Conservation (phyloP, 2,329 filamentous ascomycete genomes). For the Rasamsonia emersonii region DNA sequence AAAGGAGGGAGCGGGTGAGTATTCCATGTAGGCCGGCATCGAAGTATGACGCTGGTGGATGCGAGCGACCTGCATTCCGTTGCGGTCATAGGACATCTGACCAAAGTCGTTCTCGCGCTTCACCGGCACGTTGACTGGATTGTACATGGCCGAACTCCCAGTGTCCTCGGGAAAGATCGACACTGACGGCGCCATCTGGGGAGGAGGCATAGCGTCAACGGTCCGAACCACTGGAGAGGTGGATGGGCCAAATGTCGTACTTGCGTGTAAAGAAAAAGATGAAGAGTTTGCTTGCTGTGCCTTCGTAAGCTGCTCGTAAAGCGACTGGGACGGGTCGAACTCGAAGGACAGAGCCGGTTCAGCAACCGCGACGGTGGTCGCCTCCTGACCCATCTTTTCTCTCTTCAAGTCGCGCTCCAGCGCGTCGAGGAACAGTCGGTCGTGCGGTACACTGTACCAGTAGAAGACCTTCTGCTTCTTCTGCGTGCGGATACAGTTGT, state of each 20-base stretch:
- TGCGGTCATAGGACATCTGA: slow-evolving; percentile 83
- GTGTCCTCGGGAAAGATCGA: slow-evolving; percentile 53
- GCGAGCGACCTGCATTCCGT: slow-evolving; percentile 74
- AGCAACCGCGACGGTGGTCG: slow-evolving; percentile 91
- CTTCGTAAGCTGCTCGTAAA: slow-evolving; percentile 99
- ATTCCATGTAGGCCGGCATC: slow-evolving; percentile 98
- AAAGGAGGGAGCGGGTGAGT: slow-evolving; percentile 94
- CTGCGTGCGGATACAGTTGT: slow-evolving; percentile 99
- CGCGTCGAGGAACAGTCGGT: slow-evolving; percentile 93
- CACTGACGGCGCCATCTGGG: slow-evolving; percentile 66
- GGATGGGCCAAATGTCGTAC: slow-evolving; percentile 57
- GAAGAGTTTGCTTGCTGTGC: slow-evolving; percentile 98
- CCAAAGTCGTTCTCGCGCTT: slow-evolving; percentile 84
- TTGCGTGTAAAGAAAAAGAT: slow-evolving; percentile 77
- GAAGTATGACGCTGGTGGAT: slow-evolving; percentile 88
- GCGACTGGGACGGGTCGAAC: slow-evolving; percentile 97
- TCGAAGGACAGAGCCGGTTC: slow-evolving; percentile 97
- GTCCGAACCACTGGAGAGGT: slow-evolving; percentile 83
- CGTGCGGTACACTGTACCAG: slow-evolving; percentile 98
- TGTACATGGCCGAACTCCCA: slow-evolving; percentile 62
- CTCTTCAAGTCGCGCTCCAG: slow-evolving; percentile 95
- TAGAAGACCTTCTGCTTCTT: slow-evolving; percentile 99
- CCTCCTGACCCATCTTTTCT: slow-evolving; percentile 99
- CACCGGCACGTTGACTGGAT: slow-evolving; percentile 62
- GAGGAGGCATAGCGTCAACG: slow-evolving; percentile 84